Conservation (phyloP, 805 yeast species). For the Wickerhamomyces chaumierensis region DNA sequence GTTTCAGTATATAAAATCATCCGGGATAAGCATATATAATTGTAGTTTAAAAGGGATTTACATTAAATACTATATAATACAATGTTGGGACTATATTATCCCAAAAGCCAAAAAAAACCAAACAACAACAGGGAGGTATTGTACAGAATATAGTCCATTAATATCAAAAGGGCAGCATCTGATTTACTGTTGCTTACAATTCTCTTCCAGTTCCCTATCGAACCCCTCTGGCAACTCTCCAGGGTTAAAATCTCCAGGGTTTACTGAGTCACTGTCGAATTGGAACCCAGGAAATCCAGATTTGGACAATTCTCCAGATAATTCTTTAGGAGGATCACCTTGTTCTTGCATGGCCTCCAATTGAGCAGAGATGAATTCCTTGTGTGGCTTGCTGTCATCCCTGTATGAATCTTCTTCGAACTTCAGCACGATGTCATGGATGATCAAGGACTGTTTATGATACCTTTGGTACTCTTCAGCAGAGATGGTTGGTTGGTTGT, state of each 20-base stretch:
- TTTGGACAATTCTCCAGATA: slow-evolving; percentile 46
- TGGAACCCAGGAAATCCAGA: slow-evolving; percentile 31
- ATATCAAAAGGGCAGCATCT: no score
- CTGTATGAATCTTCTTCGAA: slow-evolving; percentile 58
- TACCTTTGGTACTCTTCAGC: slow-evolving; percentile 41
- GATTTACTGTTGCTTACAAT: slow-evolving; percentile 26
- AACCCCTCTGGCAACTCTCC: slow-evolving; percentile 4
- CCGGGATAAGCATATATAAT: no score
- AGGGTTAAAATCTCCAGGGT: slow-evolving; percentile 31
- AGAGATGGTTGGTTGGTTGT: slow-evolving; percentile 29
- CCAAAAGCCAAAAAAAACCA: no score
- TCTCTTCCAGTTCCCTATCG: slow-evolving; percentile 36
- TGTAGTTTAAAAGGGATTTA: no score
- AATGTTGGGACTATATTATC: no score
- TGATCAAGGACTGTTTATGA: slow-evolving; percentile 48
- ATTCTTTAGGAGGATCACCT: slow-evolving; percentile 73
- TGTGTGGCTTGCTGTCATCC: slow-evolving; percentile 30
- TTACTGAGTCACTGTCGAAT: slow-evolving; percentile 37
- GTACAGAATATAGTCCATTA: no score
- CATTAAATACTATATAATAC: no score
- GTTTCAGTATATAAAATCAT: no score
- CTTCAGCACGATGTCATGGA: slow-evolving; percentile 46
- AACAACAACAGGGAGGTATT: no score
- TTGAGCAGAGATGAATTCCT: slow-evolving; percentile 41
- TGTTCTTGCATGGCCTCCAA: slow-evolving; percentile 62